Percentiles rank a stretch among this genome's conserved stretches.
Evolutionary conservation across 495 filamentous ascomycete genomes (phyloP).

Genomic region (Bombardia bombarda): DNA sequence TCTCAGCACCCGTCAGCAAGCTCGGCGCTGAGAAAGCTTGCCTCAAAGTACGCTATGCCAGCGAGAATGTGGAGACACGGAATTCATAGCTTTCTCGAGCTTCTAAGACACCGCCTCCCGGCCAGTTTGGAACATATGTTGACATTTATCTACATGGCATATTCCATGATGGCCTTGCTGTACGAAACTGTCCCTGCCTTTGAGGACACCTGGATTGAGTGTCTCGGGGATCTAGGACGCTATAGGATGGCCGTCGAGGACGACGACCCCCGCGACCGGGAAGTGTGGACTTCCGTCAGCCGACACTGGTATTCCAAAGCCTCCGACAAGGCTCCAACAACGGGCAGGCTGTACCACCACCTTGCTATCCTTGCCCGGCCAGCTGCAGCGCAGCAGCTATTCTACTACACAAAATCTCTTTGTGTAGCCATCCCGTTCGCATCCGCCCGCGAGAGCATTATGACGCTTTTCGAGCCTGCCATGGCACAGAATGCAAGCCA

Average conservation of each 20-base stretch:
- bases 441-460: constrained; percentile 59
- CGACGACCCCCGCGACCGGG: constrained; percentile 59
- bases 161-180: constrained; percentile 71
- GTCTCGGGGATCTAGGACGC: constrained; percentile 66
- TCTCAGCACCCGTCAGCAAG: constrained; percentile 67
- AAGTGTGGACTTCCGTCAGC: constrained; percentile 71
- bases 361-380: constrained; percentile 73
- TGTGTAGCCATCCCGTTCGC: constrained; percentile 48
- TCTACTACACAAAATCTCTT: constrained; percentile 53
- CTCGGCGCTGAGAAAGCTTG: constrained; percentile 45
- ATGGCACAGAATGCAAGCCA: constrained; percentile 27
- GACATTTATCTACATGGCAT: constrained; percentile 72
- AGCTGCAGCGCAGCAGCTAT: constrained; percentile 65
- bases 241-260: constrained; percentile 72
- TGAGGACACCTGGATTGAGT: constrained; percentile 86
- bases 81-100: constrained; percentile 71
- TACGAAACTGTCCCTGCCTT: constrained; percentile 70
- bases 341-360: constrained; percentile 78
- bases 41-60: constrained; percentile 73
- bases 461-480: constrained; percentile 64
- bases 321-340: constrained; percentile 58
- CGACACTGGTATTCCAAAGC: constrained; percentile 77
- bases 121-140: constrained; percentile 71
- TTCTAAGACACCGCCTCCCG: constrained; percentile 58
- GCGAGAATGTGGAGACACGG: constrained; percentile 80